Percentiles rank a stretch among this genome's conserved stretches.
Conservation (phyloP, 306 rosid species). For the Geum urbanum region DNA sequence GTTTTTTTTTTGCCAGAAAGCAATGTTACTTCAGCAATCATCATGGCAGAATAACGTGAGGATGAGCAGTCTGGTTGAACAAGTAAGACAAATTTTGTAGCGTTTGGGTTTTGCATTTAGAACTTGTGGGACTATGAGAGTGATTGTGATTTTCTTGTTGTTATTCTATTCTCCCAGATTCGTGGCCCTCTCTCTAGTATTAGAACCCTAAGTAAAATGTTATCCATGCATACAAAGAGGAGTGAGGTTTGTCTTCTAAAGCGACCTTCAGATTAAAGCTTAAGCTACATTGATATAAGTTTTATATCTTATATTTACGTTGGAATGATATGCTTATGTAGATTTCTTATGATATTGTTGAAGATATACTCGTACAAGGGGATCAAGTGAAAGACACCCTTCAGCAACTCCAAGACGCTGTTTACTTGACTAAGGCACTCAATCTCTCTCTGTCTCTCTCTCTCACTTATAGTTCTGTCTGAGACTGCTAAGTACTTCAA, state of each 20-base stretch:
- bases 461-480: conserved; percentile 7
- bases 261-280: background rate
- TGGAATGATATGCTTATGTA: conserved; percentile 34
- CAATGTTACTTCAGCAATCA: conserved; percentile 84
- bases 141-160: conserved; percentile 24
- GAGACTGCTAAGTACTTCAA: conserved; percentile 1
- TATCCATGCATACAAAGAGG: conserved; percentile 67
- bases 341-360: conserved; percentile 78
- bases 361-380: conserved; percentile 84
- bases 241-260: conserved; percentile 56
- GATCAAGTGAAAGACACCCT: conserved; percentile 66
- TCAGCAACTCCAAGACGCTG: conserved; percentile 91
- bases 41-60: conserved; percentile 90
- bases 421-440: conserved; percentile 73
- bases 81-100: conserved; percentile 41
- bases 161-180: conserved; percentile 47
- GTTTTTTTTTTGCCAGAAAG: conserved; percentile 61
- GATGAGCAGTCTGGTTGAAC: conserved; percentile 81
- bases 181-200: conserved; percentile 93
- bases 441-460: conserved; percentile 28
- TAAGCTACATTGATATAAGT: conserved; percentile 1
- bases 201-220: conserved; percentile 79
- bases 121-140: background rate
- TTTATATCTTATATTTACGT: conserved; percentile 15
- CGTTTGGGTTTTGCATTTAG: conserved; percentile 6